Percentiles rank a stretch among this genome's conserved stretches.
These are phyloP conservation scores for Guyanaporus albipodus DNA, from an alignment of 768 basidiomycete genomes.

Conservation along the genomic window DNA sequence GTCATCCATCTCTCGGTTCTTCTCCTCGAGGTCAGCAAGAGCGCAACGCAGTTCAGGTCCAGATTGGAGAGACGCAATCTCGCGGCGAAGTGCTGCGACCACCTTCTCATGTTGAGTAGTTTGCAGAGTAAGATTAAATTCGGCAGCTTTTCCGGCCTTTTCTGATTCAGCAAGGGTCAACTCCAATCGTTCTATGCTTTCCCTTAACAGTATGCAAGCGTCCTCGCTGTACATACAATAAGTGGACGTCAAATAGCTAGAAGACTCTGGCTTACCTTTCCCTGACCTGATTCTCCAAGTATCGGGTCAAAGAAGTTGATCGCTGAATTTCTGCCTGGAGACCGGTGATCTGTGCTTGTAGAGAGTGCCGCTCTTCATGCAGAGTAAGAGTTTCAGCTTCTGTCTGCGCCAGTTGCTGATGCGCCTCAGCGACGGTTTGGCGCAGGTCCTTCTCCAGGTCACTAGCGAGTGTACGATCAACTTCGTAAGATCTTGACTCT, in stretches of 20 bases:
- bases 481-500: slow-evolving; percentile 26
- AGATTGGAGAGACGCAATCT: slow-evolving; percentile 49
- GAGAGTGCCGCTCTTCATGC: slow-evolving; percentile 47
- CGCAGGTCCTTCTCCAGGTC: slow-evolving; percentile 34
- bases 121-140: slow-evolving; percentile 64
- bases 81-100: slow-evolving; percentile 51
- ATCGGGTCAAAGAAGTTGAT: slow-evolving; percentile 54
- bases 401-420: slow-evolving; percentile 40
- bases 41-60: slow-evolving; percentile 53
- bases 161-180: slow-evolving; percentile 49
- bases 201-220: slow-evolving; percentile 36
- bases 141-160: slow-evolving; percentile 55
- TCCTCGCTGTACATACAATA: slow-evolving; percentile 41
- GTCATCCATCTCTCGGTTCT: slow-evolving; percentile 73
- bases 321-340: slow-evolving; percentile 67
- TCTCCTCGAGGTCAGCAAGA: slow-evolving; percentile 60
- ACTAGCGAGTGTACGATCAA: slow-evolving; percentile 30
- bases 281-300: slow-evolving; percentile 58
- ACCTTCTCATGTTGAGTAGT: slow-evolving; percentile 65
- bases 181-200: slow-evolving; percentile 39
- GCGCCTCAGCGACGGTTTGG: slow-evolving; percentile 34
- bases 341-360: slow-evolving; percentile 55
- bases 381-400: slow-evolving; percentile 33
- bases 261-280: slow-evolving; percentile 47
- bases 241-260: not conserved